Conservation (phyloP, 106 monocot species). For the Alisma plantagoaquatica region DNA sequence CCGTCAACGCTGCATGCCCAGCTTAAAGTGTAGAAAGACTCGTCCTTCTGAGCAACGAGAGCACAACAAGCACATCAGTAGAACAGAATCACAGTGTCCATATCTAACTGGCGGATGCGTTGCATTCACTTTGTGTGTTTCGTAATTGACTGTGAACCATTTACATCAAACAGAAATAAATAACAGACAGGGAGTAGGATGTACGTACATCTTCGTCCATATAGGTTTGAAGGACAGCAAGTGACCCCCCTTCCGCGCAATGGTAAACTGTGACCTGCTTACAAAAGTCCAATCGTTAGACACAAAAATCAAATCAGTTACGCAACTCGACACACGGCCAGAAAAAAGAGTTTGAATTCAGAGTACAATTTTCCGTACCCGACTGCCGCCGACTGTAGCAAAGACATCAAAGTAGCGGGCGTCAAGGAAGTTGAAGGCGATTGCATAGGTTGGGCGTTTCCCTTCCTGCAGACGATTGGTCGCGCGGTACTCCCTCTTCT, state of each 20-base stretch:
- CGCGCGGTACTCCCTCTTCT: conserved; percentile 64
- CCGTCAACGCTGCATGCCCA: conserved; percentile 79
- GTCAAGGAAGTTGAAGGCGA: conserved; percentile 91
- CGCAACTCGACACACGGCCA: background rate
- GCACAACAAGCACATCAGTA: conserved; percentile 18
- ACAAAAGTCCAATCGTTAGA: no score
- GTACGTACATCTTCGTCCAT: conserved; percentile 76
- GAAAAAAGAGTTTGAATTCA: background rate
- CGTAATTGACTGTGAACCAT: background rate
- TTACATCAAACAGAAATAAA: background rate
- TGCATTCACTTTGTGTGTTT: conserved; percentile 5
- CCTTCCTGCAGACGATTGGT: conserved; percentile 70
- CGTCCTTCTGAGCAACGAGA: no score
- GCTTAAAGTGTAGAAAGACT: no score
- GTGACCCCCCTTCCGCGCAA: conserved; percentile 62
- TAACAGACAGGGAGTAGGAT: background rate
- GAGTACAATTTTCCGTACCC: conserved; percentile 20
- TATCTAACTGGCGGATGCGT: background rate
- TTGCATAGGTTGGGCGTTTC: conserved; percentile 81
- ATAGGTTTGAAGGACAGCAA: conserved; percentile 71
- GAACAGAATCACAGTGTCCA: conserved; percentile 6
- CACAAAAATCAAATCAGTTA: background rate
- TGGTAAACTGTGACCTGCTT: conserved; percentile 67
- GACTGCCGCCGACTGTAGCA: conserved; percentile 82
- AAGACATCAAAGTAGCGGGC: conserved; percentile 80